Evolutionary conservation across 2,329 filamentous ascomycete genomes (phyloP), one percentile per base, ranked within the genome.

Genomic region (Cladosporium oxysporum): DNA sequence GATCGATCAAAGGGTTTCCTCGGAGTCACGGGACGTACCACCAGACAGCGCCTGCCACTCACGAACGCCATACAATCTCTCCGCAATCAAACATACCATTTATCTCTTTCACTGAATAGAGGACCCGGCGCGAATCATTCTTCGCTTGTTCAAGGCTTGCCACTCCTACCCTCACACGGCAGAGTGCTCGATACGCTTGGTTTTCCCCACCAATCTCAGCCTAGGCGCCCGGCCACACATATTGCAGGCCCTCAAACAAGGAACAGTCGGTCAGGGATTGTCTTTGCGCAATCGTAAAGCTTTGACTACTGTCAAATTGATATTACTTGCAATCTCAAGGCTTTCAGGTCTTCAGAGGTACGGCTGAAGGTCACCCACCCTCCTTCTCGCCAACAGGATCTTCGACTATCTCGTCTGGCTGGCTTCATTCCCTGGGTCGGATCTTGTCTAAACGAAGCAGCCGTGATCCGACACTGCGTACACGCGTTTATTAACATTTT

Each of bases 11-110:
- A 69, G 68, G 69, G 66, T 67, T 37, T 26, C 11, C 66, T 71
- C 72, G 69, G 71, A 69, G 70, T 71, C 69, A 71, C 70, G 71
- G 69, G 68, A 69, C 69, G 70, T 69, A 65, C 71, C 69, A 71
- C 68, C 67, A 69, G 55, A 67, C 62, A 53, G 61, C 55, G 55
- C 58, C 60, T 66, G 65, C 68, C 71, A 68, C 41, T 69, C 52
- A 62, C 52, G 57, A 66, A 58, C 66, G 66, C 60, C 65, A 66
- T 64, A 68, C 66, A 66, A 72, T 68, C 67, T 70, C 65, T 64
- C 44, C 41, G 68, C 69, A 71, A 72, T 72, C 68, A 71, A 71
- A 55, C 52, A 50, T 53, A 65, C 68, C 70, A 71, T 73, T 59
- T 68, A 69, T 63, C 64, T 69, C 64, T 66, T 66, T 69, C 69